phyloP scores from a whole-genome alignment of 129 eudicot genomes.

The Rutidosis leptorrhynchoides region DNA sequence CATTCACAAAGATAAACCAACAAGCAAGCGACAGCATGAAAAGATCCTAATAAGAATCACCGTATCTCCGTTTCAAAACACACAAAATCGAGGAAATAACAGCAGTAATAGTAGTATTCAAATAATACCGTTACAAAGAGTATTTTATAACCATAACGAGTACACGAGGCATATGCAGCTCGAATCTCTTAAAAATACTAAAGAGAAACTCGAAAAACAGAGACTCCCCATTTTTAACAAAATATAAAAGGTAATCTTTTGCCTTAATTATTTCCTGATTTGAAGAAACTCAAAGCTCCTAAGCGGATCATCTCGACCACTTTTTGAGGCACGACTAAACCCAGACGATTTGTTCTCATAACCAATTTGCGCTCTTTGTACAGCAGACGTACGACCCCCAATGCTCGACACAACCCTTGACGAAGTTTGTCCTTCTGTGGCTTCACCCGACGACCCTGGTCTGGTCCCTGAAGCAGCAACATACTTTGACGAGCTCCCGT shows the following conservation, averaged over 20 bases:
- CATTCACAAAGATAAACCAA: neutral
- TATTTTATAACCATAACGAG: constrained; percentile 15
- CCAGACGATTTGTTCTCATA: constrained; percentile 50
- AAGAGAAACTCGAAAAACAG: constrained; percentile 19
- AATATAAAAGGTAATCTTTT: constrained; percentile 5
- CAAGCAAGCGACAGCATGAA: neutral
- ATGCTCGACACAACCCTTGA: constrained; percentile 50
- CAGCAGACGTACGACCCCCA: constrained; percentile 58
- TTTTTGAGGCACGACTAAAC: constrained; percentile 57
- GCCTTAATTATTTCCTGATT: constrained; percentile 64
- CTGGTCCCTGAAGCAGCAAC: constrained; percentile 49
- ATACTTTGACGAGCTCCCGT: constrained; percentile 65
- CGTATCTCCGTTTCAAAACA: neutral
- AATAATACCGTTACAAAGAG: constrained; percentile 28
- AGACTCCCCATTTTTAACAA: constrained; percentile 13
- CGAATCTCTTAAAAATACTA: constrained; percentile 3
- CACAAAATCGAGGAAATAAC: constrained; percentile 10
- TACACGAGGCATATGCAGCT: constrained; percentile 14
- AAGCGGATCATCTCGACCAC: constrained; percentile 65
- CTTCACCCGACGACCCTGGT: constrained; percentile 67
- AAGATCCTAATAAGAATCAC: neutral
- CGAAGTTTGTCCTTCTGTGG: constrained; percentile 46
- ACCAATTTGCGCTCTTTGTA: constrained; percentile 60
- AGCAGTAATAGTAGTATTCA: constrained; percentile 23
- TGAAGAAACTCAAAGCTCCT: constrained; percentile 94